These are phyloP conservation scores for Venturia asperata DNA, from an alignment of 2,329 filamentous ascomycete species.

Conservation along the genomic window DNA sequence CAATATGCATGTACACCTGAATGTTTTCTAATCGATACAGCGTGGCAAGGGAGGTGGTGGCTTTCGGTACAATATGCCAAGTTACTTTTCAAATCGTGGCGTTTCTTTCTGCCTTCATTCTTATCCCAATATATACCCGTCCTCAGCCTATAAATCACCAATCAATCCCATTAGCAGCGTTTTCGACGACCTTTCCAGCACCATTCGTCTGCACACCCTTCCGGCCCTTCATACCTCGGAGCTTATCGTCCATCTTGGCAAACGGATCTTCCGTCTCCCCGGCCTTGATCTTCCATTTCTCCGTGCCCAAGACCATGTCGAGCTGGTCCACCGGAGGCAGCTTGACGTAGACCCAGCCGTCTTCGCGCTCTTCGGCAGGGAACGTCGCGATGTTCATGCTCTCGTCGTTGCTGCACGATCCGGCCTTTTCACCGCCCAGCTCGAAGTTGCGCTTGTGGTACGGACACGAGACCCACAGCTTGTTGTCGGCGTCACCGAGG, in stretches of 20 bases:
- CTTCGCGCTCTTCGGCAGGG: conserved; percentile 62
- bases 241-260: conserved; percentile 48
- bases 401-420: conserved; percentile 68
- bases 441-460: conserved; percentile 87
- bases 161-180: neutral
- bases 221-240: conserved; percentile 47
- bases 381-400: conserved; percentile 74
- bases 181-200: neutral
- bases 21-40: too few species aligned
- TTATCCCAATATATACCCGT: too few species aligned
- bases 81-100: too few species aligned
- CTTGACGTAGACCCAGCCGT: conserved; percentile 72
- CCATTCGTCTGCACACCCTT: conserved; percentile 32
- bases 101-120: too few species aligned
- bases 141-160: neutral
- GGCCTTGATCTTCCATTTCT: conserved; percentile 69
- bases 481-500: conserved; percentile 60
- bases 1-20: too few species aligned
- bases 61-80: too few species aligned
- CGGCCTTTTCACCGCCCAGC: conserved; percentile 57
- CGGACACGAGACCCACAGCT: conserved; percentile 78
- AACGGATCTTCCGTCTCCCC: conserved; percentile 55
- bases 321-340: conserved; percentile 74
- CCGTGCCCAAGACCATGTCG: conserved; percentile 69
- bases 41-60: too few species aligned